Evolutionary conservation across 1,284 basidiomycete genomes (phyloP).

Genomic region (Naganishia cerealis): DNA sequence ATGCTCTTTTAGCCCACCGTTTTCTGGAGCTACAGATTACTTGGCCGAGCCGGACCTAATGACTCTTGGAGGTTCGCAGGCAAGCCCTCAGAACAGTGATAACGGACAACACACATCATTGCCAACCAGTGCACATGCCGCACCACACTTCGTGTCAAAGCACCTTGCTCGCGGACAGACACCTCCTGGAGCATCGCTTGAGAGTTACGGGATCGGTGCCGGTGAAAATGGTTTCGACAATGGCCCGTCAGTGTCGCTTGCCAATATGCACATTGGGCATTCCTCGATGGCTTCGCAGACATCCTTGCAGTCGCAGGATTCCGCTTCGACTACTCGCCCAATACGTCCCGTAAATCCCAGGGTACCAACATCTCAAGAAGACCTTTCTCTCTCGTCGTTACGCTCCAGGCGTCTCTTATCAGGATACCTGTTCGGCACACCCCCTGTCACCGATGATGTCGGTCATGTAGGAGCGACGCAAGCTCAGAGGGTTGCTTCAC

Average conservation of each 20-base stretch:
- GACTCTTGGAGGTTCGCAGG: slow-evolving; percentile 9
- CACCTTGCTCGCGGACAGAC: slow-evolving; percentile 22
- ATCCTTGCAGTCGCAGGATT: slow-evolving; percentile 1
- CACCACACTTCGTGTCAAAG: slow-evolving; percentile 15
- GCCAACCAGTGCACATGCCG: not conserved
- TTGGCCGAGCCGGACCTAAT: slow-evolving; percentile 31
- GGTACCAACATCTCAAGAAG: slow-evolving; percentile 32
- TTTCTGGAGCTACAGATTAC: slow-evolving; percentile 33
- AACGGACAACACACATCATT: not conserved
- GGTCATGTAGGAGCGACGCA: not conserved
- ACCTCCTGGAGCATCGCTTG: slow-evolving; percentile 9
- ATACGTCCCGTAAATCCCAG: slow-evolving; percentile 7
- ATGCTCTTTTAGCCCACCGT: slow-evolving; percentile 24
- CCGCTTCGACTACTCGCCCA: not conserved
- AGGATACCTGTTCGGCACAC: slow-evolving; percentile 52
- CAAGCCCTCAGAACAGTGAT: not conserved
- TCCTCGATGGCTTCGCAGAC: not conserved
- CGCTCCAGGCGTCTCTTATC: slow-evolving; percentile 47
- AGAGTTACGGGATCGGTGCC: not conserved
- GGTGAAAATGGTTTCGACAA: not conserved
- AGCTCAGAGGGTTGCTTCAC: not conserved
- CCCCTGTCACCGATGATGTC: slow-evolving; percentile 38
- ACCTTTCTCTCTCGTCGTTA: slow-evolving; percentile 43
- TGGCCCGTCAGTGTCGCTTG: not conserved
- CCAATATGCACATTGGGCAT: slow-evolving; percentile 6